Conservation (phyloP, 495 filamentous ascomycete species). For the Neurospora tetrasperma region DNA sequence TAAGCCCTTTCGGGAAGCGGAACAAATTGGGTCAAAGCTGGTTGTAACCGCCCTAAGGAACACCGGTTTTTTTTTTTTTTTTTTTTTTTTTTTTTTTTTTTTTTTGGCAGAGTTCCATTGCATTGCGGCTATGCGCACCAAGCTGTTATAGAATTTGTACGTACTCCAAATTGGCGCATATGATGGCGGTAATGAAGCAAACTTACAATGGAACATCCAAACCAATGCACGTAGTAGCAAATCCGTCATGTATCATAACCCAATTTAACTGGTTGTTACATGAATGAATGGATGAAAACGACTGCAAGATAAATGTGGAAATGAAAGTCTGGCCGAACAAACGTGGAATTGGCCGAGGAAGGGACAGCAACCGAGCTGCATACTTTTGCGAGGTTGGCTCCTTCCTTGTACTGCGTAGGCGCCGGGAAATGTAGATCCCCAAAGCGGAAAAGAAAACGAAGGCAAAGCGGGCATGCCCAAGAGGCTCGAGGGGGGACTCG, state of each 20-base stretch:
- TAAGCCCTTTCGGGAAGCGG: not conserved
- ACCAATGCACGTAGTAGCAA: not conserved
- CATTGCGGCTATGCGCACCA: not conserved
- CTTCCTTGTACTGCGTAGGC: not conserved
- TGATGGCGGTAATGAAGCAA: not conserved
- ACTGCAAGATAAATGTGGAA: not conserved
- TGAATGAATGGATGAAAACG: not conserved
- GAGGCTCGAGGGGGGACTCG: not conserved
- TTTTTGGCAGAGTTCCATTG: not conserved
- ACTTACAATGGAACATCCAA: not conserved
- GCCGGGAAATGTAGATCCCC: not conserved
- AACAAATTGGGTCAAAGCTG: not conserved
- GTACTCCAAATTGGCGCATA: not conserved
- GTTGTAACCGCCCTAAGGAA: not conserved
- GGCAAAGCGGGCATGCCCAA: not conserved
- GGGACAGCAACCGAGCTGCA: not conserved
- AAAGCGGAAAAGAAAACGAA: conserved; percentile 1
- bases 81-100: too few species aligned
- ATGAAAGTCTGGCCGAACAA: not conserved
- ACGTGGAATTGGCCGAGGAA: not conserved
- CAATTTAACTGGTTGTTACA: not conserved
- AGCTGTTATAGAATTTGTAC: not conserved
- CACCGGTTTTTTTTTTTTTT: not conserved
- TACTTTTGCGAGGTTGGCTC: not conserved
- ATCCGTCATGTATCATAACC: not conserved